Percentiles rank a stretch among this genome's conserved stretches.
These are phyloP conservation scores for Kluyveromyces sp. DNA, from an alignment of 1,139 yeast genomes.

Conservation along the genomic window DNA sequence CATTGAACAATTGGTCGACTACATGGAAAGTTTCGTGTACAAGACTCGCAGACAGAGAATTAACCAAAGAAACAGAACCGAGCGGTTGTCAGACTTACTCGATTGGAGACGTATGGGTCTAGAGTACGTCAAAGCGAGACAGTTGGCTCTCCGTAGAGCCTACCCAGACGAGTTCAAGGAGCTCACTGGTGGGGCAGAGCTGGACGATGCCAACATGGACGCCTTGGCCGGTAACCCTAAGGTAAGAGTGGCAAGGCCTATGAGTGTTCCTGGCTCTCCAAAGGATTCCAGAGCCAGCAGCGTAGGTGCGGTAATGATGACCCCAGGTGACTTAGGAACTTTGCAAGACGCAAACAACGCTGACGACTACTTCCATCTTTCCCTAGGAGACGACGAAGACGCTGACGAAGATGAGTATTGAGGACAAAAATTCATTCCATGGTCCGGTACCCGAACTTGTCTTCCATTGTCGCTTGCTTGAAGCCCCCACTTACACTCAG, in stretches of 20 bases:
- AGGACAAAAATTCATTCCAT: too few relatives aligned
- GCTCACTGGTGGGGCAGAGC: constrained; percentile 34
- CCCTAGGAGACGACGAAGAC: constrained; percentile 46
- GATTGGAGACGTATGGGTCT: constrained; percentile 99
- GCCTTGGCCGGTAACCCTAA: constrained; percentile 31
- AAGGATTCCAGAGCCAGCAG: constrained; percentile 40
- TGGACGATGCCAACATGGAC: constrained; percentile 27
- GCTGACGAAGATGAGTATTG: constrained; percentile 32
- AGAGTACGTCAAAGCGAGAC: constrained; percentile 92
- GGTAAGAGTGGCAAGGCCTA: constrained; percentile 79
- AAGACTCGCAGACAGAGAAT: constrained; percentile 95
- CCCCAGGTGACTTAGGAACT: constrained; percentile 98
- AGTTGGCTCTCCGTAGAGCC: constrained; percentile 84
- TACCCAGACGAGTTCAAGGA: constrained; percentile 78
- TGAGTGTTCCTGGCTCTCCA: constrained; percentile 96
- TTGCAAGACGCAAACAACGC: constrained; percentile 83
- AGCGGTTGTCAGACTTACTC: constrained; percentile 80
- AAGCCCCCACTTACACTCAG: too few relatives aligned
- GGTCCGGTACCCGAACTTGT: not conserved
- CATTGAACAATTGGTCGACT: constrained; percentile 80
- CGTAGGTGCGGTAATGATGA: constrained; percentile 57
- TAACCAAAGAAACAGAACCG: constrained; percentile 96
- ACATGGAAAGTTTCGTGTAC: constrained; percentile 81
- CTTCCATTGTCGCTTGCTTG: too few relatives aligned
- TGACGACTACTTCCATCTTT: constrained; percentile 79